phyloP scores from a whole-genome alignment of 2,329 filamentous ascomycete species.

The Nemania diffusa region DNA sequence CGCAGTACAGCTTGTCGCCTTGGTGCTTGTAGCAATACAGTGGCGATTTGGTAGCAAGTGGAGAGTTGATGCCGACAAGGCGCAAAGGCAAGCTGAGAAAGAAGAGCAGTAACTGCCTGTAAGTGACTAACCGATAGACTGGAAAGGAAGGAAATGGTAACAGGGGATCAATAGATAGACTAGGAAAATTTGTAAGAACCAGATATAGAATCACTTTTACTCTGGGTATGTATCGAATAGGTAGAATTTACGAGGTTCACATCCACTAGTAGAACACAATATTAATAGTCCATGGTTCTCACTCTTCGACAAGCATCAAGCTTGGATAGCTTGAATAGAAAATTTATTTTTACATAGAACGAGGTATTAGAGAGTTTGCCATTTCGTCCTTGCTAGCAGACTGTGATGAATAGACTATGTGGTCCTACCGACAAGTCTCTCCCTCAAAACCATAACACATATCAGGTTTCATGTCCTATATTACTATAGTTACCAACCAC shows the following conservation, averaged over 20 bases:
- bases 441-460: not conserved
- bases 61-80: slow-evolving; percentile 46
- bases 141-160: not conserved
- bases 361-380: not conserved
- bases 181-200: not conserved
- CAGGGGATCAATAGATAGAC: not conserved
- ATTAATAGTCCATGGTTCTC: too few species aligned
- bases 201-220: not conserved
- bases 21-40: slow-evolving; percentile 58
- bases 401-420: not conserved
- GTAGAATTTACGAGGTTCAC: not conserved
- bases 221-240: not conserved
- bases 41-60: slow-evolving; percentile 54
- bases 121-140: not conserved
- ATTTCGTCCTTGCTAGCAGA: not conserved
- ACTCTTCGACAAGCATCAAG: too few species aligned
- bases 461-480: not conserved
- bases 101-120: not conserved
- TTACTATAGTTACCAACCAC: not conserved
- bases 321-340: too few species aligned
- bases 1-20: slow-evolving; percentile 55
- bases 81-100: not conserved
- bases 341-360: too few species aligned
- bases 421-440: not conserved
- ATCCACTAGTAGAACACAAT: too few species aligned